phyloP scores from a whole-genome alignment of 2,329 filamentous ascomycete genomes.

The Cordyceps cicadae region DNA sequence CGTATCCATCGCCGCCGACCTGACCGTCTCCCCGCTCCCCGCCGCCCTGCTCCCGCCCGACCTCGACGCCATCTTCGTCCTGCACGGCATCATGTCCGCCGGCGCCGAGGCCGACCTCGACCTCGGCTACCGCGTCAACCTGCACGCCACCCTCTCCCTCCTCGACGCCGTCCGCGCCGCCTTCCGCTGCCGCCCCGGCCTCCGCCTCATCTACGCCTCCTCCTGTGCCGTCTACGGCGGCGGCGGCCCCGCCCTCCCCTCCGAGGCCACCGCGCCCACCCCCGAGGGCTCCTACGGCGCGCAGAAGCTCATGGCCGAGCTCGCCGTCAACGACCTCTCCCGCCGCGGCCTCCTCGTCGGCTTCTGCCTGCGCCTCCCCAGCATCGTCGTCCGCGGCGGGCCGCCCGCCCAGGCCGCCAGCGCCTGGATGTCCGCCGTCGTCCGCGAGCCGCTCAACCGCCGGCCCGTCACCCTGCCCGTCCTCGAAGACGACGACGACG shows the following conservation, averaged over 20 bases:
- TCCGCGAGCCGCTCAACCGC: slow-evolving; percentile 44
- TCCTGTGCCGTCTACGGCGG: slow-evolving; percentile 52
- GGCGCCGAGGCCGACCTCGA: slow-evolving; percentile 51
- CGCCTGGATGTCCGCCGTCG: slow-evolving; percentile 51
- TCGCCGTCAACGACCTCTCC: slow-evolving; percentile 19
- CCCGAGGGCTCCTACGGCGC: slow-evolving; percentile 51
- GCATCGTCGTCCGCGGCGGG: slow-evolving; percentile 50
- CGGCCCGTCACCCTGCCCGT: slow-evolving; percentile 38
- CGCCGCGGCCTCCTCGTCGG: slow-evolving; percentile 49
- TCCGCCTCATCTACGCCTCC: slow-evolving; percentile 49
- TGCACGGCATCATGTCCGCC: slow-evolving; percentile 57
- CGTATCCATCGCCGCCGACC: slow-evolving; percentile 13
- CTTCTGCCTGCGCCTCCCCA: slow-evolving; percentile 47
- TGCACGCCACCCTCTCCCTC: slow-evolving; percentile 44
- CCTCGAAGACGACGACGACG: too few species aligned
- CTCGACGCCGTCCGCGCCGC: slow-evolving; percentile 39
- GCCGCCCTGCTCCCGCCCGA: slow-evolving; percentile 16
- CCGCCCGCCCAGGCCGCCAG: slow-evolving; percentile 50
- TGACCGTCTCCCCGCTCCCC: slow-evolving; percentile 2
- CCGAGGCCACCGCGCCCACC: slow-evolving; percentile 36
- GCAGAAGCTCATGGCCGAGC: slow-evolving; percentile 52
- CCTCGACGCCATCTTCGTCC: slow-evolving; percentile 43
- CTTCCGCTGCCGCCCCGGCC: slow-evolving; percentile 29
- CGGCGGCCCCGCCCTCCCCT: slow-evolving; percentile 32
- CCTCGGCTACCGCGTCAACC: slow-evolving; percentile 46